Conservation (phyloP, 129 eudicot genomes). For the Centaurea solstitialis region DNA sequence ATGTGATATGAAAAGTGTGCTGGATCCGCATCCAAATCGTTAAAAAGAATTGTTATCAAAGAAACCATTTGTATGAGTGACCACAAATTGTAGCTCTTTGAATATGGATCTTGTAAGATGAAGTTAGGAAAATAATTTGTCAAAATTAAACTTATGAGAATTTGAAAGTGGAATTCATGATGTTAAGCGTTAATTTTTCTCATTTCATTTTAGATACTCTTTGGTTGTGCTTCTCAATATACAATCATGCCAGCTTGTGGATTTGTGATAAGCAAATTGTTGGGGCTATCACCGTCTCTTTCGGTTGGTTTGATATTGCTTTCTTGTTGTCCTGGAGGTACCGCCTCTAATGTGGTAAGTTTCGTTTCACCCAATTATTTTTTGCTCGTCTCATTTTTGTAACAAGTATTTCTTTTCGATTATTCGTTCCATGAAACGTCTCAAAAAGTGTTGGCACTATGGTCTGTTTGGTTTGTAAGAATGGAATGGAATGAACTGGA, state of each 20-base stretch:
- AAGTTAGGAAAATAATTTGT: conserved; percentile 3
- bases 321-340: conserved; percentile 94
- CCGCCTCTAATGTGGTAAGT: conserved; percentile 95
- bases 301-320: conserved; percentile 82
- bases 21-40: not conserved
- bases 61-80: not conserved
- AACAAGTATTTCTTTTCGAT: no score
- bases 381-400: no score
- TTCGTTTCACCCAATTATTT: not conserved
- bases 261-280: conserved; percentile 53
- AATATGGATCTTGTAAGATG: not conserved
- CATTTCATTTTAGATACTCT: conserved; percentile 51
- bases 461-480: no score
- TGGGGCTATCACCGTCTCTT: conserved; percentile 70
- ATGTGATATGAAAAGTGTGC: not conserved
- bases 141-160: not conserved
- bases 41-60: not conserved
- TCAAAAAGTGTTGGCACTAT: no score
- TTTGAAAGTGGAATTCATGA: not conserved
- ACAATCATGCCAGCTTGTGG: conserved; percentile 84
- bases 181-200: not conserved
- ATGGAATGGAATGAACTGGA: no score
- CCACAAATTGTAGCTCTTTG: not conserved
- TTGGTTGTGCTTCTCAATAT: conserved; percentile 77
- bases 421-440: no score